Base-by-base conservation (phyloP, 441 rosid genomes). In the Jatropha multifida region DNA sequence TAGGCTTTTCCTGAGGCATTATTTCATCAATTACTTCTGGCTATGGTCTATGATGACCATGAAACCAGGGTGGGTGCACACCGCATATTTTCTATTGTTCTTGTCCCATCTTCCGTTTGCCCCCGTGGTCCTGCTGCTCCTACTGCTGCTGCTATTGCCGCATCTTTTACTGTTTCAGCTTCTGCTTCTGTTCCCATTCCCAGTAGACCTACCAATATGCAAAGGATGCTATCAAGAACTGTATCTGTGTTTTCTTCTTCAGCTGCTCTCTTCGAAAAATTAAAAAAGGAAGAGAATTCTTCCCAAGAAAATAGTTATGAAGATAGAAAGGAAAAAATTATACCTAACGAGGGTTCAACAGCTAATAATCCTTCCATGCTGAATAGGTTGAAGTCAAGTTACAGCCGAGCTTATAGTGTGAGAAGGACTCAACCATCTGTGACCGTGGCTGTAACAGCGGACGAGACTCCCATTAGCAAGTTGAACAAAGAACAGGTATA, bases 191-290 rank as follows among this genome's bases (percentile, higher is more conserved):
- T 81, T 80, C 58, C 80, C 15, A 74, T 78, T 77, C 71, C 92
- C 40, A 85, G 67, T 77, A 90, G 83, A 73, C 86, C 87, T 38
- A 76, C 85, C 69, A 84, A 87, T 58, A 77, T 95, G 76, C 94
- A 88, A 74, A 88, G 92, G 85, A 85, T 92, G 73, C 88, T 93
- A 49, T 92, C 98, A 72, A 93, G 97, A 88, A 90, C 89, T n/a
- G 96, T 89, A 68, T 90, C 96, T 40, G 96, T 90, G 69, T 93
- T 95, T 85, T 93, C 98, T 71, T 93, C 97, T 76, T 95, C 98
- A 20, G 96, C 97, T 82, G 98, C 96, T 78, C 88, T 93, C 44
- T 89, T 95, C 76, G 88, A 87, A 67, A 93, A 95, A 85, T 77
- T 92, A 78, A 84, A 83, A 72, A 62, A 74, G 70, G 91, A 90